These are phyloP conservation scores for Phragmites australis DNA, from an alignment of 176 grass and related monocot genomes.

Conservation along the genomic window DNA sequence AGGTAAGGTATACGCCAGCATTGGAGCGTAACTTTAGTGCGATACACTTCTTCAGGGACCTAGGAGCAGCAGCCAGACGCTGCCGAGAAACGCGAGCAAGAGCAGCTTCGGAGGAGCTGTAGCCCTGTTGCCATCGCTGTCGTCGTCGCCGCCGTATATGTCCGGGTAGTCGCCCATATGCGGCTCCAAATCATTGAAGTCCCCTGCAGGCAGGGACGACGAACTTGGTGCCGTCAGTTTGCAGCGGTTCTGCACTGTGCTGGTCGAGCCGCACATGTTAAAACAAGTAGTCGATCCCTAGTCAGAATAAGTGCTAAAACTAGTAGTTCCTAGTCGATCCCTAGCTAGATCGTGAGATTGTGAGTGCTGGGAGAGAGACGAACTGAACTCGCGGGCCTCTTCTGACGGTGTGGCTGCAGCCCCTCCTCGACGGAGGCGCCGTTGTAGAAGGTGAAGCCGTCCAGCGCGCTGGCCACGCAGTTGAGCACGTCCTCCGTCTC, in stretches of 20 bases:
- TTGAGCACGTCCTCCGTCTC: constrained; percentile 69
- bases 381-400: constrained; percentile 20
- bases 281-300: too few relatives aligned
- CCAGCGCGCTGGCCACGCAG: constrained; percentile 56
- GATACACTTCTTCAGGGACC: background rate
- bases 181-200: constrained; percentile 55
- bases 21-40: background rate
- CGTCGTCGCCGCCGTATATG: constrained; percentile 42
- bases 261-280: background rate
- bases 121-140: background rate
- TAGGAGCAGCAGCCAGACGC: constrained; percentile 25
- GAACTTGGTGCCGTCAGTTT: background rate
- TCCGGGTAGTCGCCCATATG: constrained; percentile 40
- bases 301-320: too few relatives aligned
- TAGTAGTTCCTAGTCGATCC: too few relatives aligned
- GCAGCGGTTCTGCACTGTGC: background rate
- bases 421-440: constrained; percentile 58
- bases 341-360: background rate
- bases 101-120: background rate
- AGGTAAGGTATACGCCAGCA: too few relatives aligned
- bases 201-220: constrained; percentile 10
- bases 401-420: constrained; percentile 41
- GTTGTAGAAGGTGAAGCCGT: constrained; percentile 63
- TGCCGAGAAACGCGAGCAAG: constrained; percentile 23
- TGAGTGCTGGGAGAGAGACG: background rate